Evolutionary conservation across 164 flowering plant genomes (phyloP).

Genomic region (Vitis cinerea): DNA sequence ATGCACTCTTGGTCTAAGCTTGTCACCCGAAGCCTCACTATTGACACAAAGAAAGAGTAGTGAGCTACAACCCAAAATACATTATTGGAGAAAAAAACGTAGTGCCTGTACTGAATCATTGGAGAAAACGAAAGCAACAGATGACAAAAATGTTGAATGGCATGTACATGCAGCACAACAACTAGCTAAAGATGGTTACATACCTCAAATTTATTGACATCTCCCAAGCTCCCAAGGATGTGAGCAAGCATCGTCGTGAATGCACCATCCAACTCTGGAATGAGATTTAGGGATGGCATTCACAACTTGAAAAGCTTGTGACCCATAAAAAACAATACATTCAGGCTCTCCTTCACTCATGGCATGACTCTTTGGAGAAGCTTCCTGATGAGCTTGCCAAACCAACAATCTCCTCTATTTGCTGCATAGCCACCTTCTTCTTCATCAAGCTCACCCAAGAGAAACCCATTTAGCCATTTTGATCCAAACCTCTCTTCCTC

Average conservation of each 20-base stretch:
- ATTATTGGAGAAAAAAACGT: conserved; percentile 48
- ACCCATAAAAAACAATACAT: conserved; percentile 46
- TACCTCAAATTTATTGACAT: conserved; percentile 58
- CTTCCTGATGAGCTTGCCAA: conserved; percentile 73
- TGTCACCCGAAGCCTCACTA: too few species aligned
- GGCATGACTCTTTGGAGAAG: conserved; percentile 74
- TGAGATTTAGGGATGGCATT: conserved; percentile 55
- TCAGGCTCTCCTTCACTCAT: conserved; percentile 53
- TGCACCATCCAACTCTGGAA: conserved; percentile 57
- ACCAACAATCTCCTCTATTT: conserved; percentile 43
- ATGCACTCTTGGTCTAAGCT: too few species aligned
- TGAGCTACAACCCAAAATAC: too few species aligned
- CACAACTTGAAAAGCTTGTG: conserved; percentile 38
- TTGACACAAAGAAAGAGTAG: too few species aligned
- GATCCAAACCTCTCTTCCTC: too few species aligned
- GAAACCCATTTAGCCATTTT: too few species aligned
- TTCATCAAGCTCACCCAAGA: too few species aligned
- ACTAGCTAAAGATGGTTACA: conserved; percentile 47
- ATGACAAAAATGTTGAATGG: conserved; percentile 80
- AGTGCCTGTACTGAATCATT: conserved; percentile 55
- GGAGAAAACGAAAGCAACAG: conserved; percentile 89
- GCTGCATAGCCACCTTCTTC: too few species aligned
- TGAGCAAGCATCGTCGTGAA: conserved; percentile 57
- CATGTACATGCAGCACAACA: conserved; percentile 59
- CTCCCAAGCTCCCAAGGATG: conserved; percentile 50